Percentiles rank a stretch among this genome's conserved stretches.
phyloP scores from a whole-genome alignment of 148 eudicot species.

The Polygonum maritimum region DNA sequence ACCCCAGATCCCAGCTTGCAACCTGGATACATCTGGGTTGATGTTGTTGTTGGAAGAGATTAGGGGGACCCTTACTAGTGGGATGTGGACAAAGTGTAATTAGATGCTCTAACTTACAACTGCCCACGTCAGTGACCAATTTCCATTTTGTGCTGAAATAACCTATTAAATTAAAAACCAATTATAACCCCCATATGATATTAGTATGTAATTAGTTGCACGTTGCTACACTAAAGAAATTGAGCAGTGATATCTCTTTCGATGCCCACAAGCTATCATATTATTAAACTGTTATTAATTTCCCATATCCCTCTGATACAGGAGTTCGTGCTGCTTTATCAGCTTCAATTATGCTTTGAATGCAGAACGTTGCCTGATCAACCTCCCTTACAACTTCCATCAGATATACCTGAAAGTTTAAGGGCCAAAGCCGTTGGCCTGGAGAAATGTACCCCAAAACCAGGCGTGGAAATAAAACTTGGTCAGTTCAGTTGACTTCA shows the following conservation, averaged over 20 bases:
- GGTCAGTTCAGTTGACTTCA: slow-evolving; percentile 36
- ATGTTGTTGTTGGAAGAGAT: no score
- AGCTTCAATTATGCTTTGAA: slow-evolving; percentile 59
- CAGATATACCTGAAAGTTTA: slow-evolving; percentile 39
- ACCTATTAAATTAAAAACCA: no score
- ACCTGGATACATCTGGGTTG: no score
- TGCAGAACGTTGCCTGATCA: slow-evolving; percentile 71
- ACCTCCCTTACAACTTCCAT: slow-evolving; percentile 40
- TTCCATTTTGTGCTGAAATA: background rate
- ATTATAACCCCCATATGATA: background rate
- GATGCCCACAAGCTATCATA: background rate
- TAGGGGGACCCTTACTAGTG: no score
- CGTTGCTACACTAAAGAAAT: background rate
- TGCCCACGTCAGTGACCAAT: background rate
- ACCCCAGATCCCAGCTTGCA: no score
- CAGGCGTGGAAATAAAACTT: slow-evolving; percentile 60
- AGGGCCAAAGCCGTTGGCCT: slow-evolving; percentile 54
- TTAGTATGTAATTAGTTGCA: background rate
- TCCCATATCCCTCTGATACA: slow-evolving; percentile 4
- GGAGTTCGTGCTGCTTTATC: slow-evolving; percentile 84
- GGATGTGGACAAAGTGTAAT: background rate
- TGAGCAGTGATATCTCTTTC: background rate
- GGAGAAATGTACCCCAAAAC: slow-evolving; percentile 45
- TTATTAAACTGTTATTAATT: background rate
- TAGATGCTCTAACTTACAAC: background rate